Conservation (phyloP, 2,329 filamentous ascomycete genomes). For the Pyrenochaeta sp. region DNA sequence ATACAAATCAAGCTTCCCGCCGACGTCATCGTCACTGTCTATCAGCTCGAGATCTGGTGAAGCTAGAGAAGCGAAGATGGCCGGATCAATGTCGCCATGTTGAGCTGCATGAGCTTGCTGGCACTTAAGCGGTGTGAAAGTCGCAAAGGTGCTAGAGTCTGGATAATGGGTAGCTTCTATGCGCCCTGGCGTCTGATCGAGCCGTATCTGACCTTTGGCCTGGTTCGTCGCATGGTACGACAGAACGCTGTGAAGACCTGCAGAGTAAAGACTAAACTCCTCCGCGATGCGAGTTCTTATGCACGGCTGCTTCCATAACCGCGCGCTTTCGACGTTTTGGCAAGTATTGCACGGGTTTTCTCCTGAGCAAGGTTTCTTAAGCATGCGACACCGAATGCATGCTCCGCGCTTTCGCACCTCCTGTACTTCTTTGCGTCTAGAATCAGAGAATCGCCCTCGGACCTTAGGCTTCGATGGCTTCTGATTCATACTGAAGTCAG, state of each 20-base stretch:
- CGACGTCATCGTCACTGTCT: slow-evolving; percentile 61
- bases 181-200: slow-evolving; percentile 59
- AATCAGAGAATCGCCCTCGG: slow-evolving; percentile 65
- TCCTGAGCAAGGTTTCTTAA: slow-evolving; percentile 70
- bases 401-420: slow-evolving; percentile 68
- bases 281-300: slow-evolving; percentile 66
- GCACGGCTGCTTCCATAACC: slow-evolving; percentile 68
- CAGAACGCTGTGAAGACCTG: slow-evolving; percentile 61
- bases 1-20: slow-evolving; percentile 63
- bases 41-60: slow-evolving; percentile 56
- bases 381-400: slow-evolving; percentile 69
- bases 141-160: slow-evolving; percentile 57
- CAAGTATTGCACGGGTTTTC: slow-evolving; percentile 68
- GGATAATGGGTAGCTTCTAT: slow-evolving; percentile 63
- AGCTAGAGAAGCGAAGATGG: slow-evolving; percentile 39
- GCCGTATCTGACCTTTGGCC: slow-evolving; percentile 58
- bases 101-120: slow-evolving; percentile 33
- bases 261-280: slow-evolving; percentile 66
- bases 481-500: slow-evolving; percentile 51
- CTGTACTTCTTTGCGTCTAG: slow-evolving; percentile 66
- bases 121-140: slow-evolving; percentile 56
- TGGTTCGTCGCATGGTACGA: slow-evolving; percentile 61
- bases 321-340: slow-evolving; percentile 66
- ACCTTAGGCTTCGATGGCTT: slow-evolving; percentile 57
- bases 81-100: slow-evolving; percentile 47